phyloP scores from a whole-genome alignment of 129 eudicot species.

The Smallanthus sonchifolius region DNA sequence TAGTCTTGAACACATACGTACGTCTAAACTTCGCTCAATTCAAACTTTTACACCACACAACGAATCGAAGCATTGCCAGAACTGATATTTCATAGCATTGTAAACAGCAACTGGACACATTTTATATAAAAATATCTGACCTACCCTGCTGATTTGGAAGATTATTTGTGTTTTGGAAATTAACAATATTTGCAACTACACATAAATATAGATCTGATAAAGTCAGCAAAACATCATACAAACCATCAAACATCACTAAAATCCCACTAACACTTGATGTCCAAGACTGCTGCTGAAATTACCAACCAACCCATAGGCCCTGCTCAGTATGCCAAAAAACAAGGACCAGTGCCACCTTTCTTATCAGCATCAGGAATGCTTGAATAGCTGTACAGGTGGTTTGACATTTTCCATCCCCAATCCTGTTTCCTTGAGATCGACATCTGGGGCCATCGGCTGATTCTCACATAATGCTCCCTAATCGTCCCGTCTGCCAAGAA shows the following conservation, averaged over 20 bases:
- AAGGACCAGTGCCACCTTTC: constrained; percentile 75
- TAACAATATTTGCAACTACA: neutral
- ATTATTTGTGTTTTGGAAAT: neutral
- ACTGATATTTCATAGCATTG: neutral
- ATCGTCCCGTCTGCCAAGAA: constrained; percentile 52
- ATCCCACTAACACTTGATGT: neutral
- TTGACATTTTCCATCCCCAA: constrained; percentile 88
- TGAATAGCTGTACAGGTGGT: constrained; percentile 50
- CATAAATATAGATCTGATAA: neutral
- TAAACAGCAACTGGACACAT: neutral
- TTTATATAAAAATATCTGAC: neutral
- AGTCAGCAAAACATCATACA: neutral
- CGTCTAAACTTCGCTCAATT: neutral
- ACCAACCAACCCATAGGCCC: neutral
- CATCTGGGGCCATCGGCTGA: constrained; percentile 68
- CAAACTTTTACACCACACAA: neutral
- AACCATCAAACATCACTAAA: neutral
- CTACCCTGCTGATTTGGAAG: neutral
- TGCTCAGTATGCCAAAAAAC: constrained; percentile 14
- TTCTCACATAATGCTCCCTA: constrained; percentile 77
- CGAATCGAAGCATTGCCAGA: neutral
- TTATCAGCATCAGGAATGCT: constrained; percentile 61
- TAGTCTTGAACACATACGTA: too few species aligned
- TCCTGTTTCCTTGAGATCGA: constrained; percentile 47
- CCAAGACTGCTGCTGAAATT: neutral